Conservation (phyloP, 192 early-diverging fungal species). For the Podila clonocystis region DNA sequence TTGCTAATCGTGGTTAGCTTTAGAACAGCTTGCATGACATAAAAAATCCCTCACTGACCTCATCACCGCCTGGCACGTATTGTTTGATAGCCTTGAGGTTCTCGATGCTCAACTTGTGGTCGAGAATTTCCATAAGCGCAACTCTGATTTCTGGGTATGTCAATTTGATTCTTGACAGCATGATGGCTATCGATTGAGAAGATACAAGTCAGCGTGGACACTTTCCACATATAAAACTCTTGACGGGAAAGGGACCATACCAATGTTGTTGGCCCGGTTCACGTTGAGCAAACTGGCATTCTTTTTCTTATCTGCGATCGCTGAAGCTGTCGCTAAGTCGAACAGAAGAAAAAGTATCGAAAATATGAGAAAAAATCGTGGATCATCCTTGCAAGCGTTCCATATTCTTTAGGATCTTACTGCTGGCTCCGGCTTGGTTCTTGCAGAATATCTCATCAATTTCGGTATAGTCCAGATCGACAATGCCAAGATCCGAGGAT, state of each 20-base stretch:
- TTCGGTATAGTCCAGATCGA: constrained; percentile 57
- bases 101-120: constrained; percentile 61
- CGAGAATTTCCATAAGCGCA: constrained; percentile 63
- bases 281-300: constrained; percentile 58
- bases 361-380: no score
- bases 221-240: no score
- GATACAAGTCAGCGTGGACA: no score
- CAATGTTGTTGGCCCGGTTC: constrained; percentile 68
- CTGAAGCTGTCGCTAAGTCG: neutral
- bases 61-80: constrained; percentile 64
- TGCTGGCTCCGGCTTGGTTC: constrained; percentile 18
- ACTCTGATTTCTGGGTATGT: constrained; percentile 63
- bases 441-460: constrained; percentile 62
- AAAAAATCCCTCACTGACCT: constrained; percentile 29
- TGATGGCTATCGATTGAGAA: constrained; percentile 52
- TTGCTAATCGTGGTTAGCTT: neutral
- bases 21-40: neutral
- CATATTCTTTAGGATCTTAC: neutral
- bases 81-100: constrained; percentile 63
- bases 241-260: constrained; percentile 5
- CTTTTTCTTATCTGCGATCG: constrained; percentile 40
- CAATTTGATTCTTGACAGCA: constrained; percentile 60
- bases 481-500: constrained; percentile 20
- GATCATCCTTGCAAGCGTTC: neutral
- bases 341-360: neutral